A percentile compares a stretch with the other conserved stretches of the same genome.
Evolutionary conservation across 257 asterid species (phyloP).

Genomic region (Solanum neorickii): DNA sequence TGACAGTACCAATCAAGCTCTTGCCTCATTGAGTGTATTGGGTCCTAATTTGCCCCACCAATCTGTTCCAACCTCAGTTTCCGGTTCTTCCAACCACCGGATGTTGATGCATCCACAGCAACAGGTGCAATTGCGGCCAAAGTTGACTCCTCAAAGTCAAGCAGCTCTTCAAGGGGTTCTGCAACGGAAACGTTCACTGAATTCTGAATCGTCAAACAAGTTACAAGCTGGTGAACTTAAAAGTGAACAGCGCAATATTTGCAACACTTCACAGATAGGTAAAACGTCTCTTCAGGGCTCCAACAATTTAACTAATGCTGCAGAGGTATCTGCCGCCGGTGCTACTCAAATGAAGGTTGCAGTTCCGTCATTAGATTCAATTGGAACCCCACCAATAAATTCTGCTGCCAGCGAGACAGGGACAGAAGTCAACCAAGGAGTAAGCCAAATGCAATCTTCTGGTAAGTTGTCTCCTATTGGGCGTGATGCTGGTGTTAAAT

Average conservation of each 20-base stretch:
- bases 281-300: constrained; percentile 18
- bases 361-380: constrained; percentile 33
- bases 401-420: constrained; percentile 25
- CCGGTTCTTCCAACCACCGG: constrained; percentile 36
- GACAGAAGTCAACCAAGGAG: constrained; percentile 37
- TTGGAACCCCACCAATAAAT: constrained; percentile 27
- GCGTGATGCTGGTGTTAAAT: constrained; percentile 33
- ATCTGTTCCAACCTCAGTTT: constrained; percentile 25
- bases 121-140: constrained; percentile 39
- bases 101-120: constrained; percentile 4
- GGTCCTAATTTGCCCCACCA: constrained; percentile 33
- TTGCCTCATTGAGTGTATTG: constrained; percentile 31
- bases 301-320: constrained; percentile 20
- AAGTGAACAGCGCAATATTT: constrained; percentile 30
- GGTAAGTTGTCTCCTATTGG: constrained; percentile 27
- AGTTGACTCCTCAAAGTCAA: constrained; percentile 46
- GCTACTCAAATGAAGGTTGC: constrained; percentile 38
- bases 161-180: constrained; percentile 33
- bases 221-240: constrained; percentile 33
- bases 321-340: constrained; percentile 23
- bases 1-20: constrained; percentile 37
- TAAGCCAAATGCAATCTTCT: constrained; percentile 39
- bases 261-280: constrained; percentile 33
- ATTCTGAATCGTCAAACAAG: constrained; percentile 24
- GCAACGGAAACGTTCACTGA: constrained; percentile 34